A percentile compares a stretch with the other conserved stretches of the same genome.
Conservation (phyloP, 306 rosid genomes). For the Dicorynia guianensis region DNA sequence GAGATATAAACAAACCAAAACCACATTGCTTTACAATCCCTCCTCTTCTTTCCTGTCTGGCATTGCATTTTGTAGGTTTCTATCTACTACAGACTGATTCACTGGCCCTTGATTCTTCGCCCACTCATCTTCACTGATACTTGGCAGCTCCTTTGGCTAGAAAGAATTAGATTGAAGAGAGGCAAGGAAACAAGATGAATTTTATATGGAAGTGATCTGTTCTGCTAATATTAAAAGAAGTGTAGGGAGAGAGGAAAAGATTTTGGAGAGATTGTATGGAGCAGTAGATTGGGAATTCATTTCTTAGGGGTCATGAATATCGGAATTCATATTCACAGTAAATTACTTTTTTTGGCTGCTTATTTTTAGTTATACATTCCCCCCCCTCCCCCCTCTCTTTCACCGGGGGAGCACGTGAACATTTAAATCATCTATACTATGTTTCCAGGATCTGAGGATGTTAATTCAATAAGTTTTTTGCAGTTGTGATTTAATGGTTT, state of each 20-base stretch:
- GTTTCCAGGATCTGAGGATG: not conserved
- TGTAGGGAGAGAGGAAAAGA: no score
- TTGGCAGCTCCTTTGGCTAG: not conserved
- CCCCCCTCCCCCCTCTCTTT: no score
- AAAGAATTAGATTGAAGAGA: not conserved
- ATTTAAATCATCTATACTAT: no score
- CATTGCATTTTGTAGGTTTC: not conserved
- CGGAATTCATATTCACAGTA: no score
- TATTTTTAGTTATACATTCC: not conserved
- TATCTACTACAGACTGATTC: not conserved
- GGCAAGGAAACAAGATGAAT: no score
- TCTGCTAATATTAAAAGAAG: no score
- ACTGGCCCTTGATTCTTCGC: not conserved
- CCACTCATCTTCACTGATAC: not conserved
- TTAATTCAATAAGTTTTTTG: not conserved
- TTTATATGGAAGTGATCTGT: no score
- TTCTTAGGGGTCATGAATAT: not conserved
- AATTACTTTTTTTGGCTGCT: not conserved
- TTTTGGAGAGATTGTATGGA: no score
- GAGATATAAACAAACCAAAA: no score
- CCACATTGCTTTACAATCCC: no score
- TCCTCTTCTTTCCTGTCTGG: not conserved
- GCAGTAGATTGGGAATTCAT: not conserved
- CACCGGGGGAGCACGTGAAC: no score
- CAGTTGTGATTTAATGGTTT: conserved; percentile 31